These are phyloP conservation scores for Rosa persica DNA, from an alignment of 306 rosid genomes.

Conservation along the genomic window DNA sequence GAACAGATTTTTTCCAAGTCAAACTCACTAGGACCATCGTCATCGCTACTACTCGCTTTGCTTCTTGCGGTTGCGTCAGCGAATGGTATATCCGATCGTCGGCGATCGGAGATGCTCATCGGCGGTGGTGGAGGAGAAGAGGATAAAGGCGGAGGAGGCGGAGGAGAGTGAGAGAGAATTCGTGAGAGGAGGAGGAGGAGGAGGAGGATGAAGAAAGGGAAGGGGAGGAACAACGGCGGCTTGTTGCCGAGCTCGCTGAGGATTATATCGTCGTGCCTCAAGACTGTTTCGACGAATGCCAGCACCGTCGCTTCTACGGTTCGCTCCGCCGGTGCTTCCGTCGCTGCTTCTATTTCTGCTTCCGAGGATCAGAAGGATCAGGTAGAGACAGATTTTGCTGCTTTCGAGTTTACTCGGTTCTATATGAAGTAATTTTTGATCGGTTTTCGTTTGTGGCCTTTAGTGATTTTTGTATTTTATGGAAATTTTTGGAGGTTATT, in stretches of 20 bases:
- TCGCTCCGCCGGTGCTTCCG: slow-evolving; percentile 91
- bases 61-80: slow-evolving; percentile 2
- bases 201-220: slow-evolving; percentile 45
- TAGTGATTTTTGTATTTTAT: not conserved
- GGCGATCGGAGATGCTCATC: slow-evolving; percentile 50
- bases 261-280: slow-evolving; percentile 81
- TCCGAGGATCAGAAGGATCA: slow-evolving; percentile 83
- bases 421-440: not conserved
- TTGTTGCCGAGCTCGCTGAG: slow-evolving; percentile 80
- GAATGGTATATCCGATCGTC: slow-evolving; percentile 42
- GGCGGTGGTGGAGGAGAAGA: slow-evolving; percentile 17
- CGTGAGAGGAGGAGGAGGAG: not conserved
- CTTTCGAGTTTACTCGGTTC: not conserved
- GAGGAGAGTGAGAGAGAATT: slow-evolving; percentile 11
- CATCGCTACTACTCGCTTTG: not conserved
- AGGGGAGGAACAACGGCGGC: slow-evolving; percentile 71
- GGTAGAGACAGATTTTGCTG: slow-evolving; percentile 29
- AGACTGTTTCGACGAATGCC: slow-evolving; percentile 83
- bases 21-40: slow-evolving; percentile 11
- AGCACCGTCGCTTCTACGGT: slow-evolving; percentile 78
- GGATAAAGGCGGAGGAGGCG: slow-evolving; percentile 12
- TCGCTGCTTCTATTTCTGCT: slow-evolving; percentile 68
- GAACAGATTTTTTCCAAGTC: slow-evolving; percentile 17
- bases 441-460: not conserved
- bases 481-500: not conserved